Conservation (phyloP, 2,329 filamentous ascomycete genomes). For the Colletotrichum lini region DNA sequence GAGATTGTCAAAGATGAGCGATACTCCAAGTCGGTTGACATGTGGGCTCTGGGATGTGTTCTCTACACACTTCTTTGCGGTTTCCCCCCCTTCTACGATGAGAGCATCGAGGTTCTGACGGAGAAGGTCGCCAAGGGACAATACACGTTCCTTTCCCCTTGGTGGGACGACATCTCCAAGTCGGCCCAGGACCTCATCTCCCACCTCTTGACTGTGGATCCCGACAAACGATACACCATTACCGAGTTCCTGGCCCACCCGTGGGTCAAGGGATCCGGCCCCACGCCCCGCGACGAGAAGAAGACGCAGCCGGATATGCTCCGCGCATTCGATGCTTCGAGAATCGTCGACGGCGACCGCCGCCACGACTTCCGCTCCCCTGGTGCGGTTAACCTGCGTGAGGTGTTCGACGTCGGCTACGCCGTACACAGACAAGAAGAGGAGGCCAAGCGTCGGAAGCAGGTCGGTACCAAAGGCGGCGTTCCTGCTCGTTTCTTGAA, state of each 20-base stretch:
- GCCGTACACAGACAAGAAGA: slow-evolving; percentile 97
- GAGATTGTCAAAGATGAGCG: slow-evolving; percentile 99
- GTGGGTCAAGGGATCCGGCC: slow-evolving; percentile 82
- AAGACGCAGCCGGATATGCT: slow-evolving; percentile 63
- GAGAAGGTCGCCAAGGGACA: slow-evolving; percentile 98
- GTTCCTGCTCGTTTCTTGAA: slow-evolving; percentile 67
- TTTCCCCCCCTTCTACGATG: slow-evolving; percentile 98
- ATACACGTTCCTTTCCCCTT: slow-evolving; percentile 97
- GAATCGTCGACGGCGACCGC: slow-evolving; percentile 71
- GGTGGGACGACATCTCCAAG: slow-evolving; percentile 99
- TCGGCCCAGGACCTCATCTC: slow-evolving; percentile 94
- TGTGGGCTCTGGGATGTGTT: slow-evolving; percentile 98
- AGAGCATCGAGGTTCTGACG: slow-evolving; percentile 96
- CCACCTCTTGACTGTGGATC: slow-evolving; percentile 93
- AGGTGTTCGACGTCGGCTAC: slow-evolving; percentile 99
- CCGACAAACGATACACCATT: slow-evolving; percentile 95
- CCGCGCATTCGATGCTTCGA: slow-evolving; percentile 70
- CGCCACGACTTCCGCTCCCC: slow-evolving; percentile 95
- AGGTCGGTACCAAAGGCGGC: slow-evolving; percentile 80
- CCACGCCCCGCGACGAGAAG: slow-evolving; percentile 72
- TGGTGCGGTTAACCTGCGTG: slow-evolving; percentile 92
- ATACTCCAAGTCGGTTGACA: slow-evolving; percentile 98
- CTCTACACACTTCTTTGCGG: slow-evolving; percentile 97
- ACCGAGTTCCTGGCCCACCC: slow-evolving; percentile 94
- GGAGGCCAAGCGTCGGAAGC: slow-evolving; percentile 91